Evolutionary conservation across 208 protist genomes (phyloP).

Genomic region (Wallacemonas rigidus): DNA sequence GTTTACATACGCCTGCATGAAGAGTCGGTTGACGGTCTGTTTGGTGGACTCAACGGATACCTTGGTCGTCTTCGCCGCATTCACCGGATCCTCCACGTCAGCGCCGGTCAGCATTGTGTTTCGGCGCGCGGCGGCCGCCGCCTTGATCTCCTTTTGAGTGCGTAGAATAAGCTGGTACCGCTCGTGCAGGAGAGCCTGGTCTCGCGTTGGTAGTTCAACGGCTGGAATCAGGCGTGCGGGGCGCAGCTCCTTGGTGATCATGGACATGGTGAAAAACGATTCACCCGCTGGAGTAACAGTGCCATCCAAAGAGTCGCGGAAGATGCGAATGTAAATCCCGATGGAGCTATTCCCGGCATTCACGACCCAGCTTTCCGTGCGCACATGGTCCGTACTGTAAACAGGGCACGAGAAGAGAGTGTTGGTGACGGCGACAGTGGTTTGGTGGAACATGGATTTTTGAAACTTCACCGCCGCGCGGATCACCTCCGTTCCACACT

Average conservation of each 20-base stretch:
- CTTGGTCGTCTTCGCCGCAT: slow-evolving; percentile 22
- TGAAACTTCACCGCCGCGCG: background rate
- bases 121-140: background rate
- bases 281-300: slow-evolving; percentile 12
- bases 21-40: slow-evolving; percentile 18
- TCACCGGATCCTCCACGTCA: slow-evolving; percentile 16
- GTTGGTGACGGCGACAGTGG: slow-evolving; percentile 46
- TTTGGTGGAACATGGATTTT: background rate
- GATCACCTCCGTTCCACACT: slow-evolving; percentile 10
- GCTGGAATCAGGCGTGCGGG: slow-evolving; percentile 8
- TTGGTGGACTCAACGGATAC: slow-evolving; percentile 24
- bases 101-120: background rate
- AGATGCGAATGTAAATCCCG: slow-evolving; percentile 28
- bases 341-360: slow-evolving; percentile 33
- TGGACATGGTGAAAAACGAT: slow-evolving; percentile 15
- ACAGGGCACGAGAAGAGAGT: slow-evolving; percentile 38
- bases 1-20: slow-evolving; percentile 29
- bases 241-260: slow-evolving; percentile 9
- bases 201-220: slow-evolving; percentile 12
- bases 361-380: slow-evolving; percentile 25
- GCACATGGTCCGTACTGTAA: slow-evolving; percentile 33
- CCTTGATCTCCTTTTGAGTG: slow-evolving; percentile 8
- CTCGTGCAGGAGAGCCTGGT: slow-evolving; percentile 11
- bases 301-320: slow-evolving; percentile 25
- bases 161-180: slow-evolving; percentile 3